Base-by-base conservation (phyloP, 2,329 filamentous ascomycete genomes). In the Hymenoscyphus repandus region DNA sequence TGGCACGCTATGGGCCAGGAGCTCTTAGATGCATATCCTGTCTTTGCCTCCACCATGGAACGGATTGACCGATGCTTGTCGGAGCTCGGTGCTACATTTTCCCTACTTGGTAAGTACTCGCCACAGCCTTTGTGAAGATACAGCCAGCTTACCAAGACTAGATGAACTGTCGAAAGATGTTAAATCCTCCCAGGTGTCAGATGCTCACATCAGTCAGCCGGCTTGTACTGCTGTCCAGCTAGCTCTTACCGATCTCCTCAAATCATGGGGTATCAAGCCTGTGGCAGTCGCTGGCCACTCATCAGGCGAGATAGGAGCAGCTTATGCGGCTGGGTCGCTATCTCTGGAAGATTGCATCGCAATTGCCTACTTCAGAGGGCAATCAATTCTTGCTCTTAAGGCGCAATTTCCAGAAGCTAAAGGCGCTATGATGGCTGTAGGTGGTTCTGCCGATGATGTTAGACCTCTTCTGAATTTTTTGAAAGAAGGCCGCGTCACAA, bases 401-500 rank as follows among this genome's bases (percentile, higher is more conserved):
- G 17, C 37, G 3, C 37, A 54, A 32, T 53, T 48, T 39, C 45
- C 58, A 9, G 49, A 58, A 39, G 27, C 68, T 0, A 65, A 66
- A 3, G 78, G 78, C 0, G 65, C 71, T 6, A 82, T 82, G 79
- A 69, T 80, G 62, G 79, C 79, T 1, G 75, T 80, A 2, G 79
- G 53, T 5, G 41, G 58, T 2, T 48, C 53, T 5, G 41, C 49
- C 9, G 53, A 58, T 3, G 56, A 63, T 1, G 57, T 58, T 2
- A 17, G 71, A 73, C 37, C 68, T 71, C 11, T 69, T 69, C 54
- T 64, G 32, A 58, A 61, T 45, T 47, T 57, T 38, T 57, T 64
- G 33, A 54, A 50, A 30, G 20, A 49, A 17, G 67, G 67, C 1
- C 58, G 56, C 3, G 58, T 65, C 1, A 62, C 59, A 20, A 61